phyloP scores from a whole-genome alignment of 257 asterid species.

The Przewalskia tangutica region DNA sequence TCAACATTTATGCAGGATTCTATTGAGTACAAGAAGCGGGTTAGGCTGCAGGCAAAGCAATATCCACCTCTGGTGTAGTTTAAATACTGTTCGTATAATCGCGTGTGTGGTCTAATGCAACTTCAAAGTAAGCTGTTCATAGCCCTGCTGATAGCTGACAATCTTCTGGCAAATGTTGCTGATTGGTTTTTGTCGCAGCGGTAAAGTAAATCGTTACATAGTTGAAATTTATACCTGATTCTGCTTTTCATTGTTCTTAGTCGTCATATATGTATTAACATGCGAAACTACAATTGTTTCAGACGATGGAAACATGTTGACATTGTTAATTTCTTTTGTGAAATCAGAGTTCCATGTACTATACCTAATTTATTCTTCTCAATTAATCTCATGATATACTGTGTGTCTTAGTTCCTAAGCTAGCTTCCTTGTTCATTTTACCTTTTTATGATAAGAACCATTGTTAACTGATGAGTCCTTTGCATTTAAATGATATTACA shows the following conservation, averaged over 20 bases:
- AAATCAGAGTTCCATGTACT: not conserved
- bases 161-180: constrained; percentile 1
- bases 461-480: not conserved
- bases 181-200: not conserved
- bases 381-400: not conserved
- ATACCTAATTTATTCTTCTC: not conserved
- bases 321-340: not conserved
- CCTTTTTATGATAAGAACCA: not conserved
- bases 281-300: not conserved
- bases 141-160: not conserved
- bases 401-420: not conserved
- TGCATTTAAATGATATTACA: not conserved
- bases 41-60: constrained; percentile 70
- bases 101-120: not conserved
- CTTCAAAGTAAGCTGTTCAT: not conserved
- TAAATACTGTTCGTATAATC: constrained; percentile 6
- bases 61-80: constrained; percentile 49
- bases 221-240: constrained; percentile 1
- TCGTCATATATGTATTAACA: not conserved
- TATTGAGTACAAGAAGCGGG: constrained; percentile 68
- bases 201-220: not conserved
- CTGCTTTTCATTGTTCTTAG: not conserved
- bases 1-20: constrained; percentile 41
- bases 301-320: not conserved
- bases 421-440: not conserved